phyloP scores from a whole-genome alignment of 2,329 filamentous ascomycete species.

The Aspergillus fijiensis region DNA sequence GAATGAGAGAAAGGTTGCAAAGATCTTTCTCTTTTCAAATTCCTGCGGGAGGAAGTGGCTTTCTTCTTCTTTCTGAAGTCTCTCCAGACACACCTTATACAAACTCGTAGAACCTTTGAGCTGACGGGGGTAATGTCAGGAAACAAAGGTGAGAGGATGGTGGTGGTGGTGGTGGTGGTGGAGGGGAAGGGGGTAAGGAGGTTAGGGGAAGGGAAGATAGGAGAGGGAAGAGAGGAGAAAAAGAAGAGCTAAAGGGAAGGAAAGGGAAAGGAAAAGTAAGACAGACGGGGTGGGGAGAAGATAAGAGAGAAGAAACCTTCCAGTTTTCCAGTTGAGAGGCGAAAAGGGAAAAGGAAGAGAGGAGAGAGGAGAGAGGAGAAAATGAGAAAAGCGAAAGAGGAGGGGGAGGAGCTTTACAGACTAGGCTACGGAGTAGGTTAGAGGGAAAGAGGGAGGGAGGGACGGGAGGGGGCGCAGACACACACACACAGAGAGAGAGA shows the following conservation, averaged over 20 bases:
- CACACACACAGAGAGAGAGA: conserved; percentile 24
- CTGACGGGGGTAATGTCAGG: conserved; percentile 21
- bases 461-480: conserved; percentile 27
- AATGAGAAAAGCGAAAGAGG: conserved; percentile 9
- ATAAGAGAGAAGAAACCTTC: conserved; percentile 22
- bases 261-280: conserved; percentile 10
- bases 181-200: conserved; percentile 7
- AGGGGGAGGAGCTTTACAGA: background rate
- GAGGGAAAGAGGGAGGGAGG: conserved; percentile 15
- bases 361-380: conserved; percentile 24
- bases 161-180: conserved; percentile 11
- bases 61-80: background rate
- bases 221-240: conserved; percentile 11
- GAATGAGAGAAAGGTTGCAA: background rate
- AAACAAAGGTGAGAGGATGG: conserved; percentile 7
- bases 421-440: background rate
- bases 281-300: conserved; percentile 14
- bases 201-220: conserved; percentile 6
- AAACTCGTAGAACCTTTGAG: conserved; percentile 9
- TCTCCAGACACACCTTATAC: conserved; percentile 5
- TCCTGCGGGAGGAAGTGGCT: background rate
- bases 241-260: conserved; percentile 9
- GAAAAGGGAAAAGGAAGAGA: conserved; percentile 25
- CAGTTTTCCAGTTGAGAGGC: conserved; percentile 12
- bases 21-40: background rate